Percentiles rank a stretch among this genome's conserved stretches.
phyloP scores from a whole-genome alignment of 139 green algal species.

The Monoraphidium neglectum region DNA sequence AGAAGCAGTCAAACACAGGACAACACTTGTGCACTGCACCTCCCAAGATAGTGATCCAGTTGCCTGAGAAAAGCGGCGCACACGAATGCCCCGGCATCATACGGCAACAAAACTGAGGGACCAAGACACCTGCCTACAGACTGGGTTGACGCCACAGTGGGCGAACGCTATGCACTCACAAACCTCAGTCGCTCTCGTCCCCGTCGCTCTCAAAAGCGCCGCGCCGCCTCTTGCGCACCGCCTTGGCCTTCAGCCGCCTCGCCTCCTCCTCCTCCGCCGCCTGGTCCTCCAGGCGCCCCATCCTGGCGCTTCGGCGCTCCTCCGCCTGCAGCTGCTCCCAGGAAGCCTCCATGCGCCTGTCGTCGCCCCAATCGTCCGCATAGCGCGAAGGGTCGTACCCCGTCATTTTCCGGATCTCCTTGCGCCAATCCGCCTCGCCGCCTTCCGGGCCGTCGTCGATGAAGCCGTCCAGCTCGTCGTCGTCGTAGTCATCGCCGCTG shows the following conservation, averaged over 20 bases:
- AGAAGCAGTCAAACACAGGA: no score
- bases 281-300: constrained; percentile 22
- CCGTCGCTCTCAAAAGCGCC: no score
- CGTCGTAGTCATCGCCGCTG: constrained; percentile 11
- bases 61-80: no score
- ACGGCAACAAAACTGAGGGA: no score
- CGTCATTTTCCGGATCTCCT: constrained; percentile 1
- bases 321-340: constrained; percentile 15
- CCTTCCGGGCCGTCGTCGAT: constrained; percentile 14
- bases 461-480: constrained; percentile 13
- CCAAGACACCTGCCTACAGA: no score
- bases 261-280: constrained; percentile 19
- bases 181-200: no score
- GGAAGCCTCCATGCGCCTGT: constrained; percentile 26
- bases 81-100: no score
- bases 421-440: constrained; percentile 2
- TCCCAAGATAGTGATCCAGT: no score
- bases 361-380: constrained; percentile 14
- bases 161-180: no score
- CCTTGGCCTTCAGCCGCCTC: constrained; percentile 16
- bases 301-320: constrained; percentile 19
- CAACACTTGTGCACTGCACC: no score
- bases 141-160: no score
- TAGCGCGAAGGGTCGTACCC: constrained; percentile 20
- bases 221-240: not conserved